These are phyloP conservation scores for Triglochin maritima DNA, from an alignment of 106 monocot genomes.

Conservation along the genomic window DNA sequence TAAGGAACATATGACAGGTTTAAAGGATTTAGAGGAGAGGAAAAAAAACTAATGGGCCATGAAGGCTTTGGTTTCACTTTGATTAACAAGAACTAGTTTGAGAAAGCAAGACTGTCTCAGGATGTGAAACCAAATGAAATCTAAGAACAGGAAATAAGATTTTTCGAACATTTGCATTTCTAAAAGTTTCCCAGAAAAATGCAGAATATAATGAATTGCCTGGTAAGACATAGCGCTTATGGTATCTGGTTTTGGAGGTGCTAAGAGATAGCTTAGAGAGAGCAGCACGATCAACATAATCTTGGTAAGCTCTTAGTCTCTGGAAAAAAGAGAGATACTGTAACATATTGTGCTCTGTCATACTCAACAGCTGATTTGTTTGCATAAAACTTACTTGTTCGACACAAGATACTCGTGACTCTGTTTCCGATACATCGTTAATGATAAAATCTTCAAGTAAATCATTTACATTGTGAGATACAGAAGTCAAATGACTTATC, in stretches of 20 bases:
- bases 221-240: slow-evolving; percentile 77
- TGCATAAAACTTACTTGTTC: slow-evolving; percentile 80
- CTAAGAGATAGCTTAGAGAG: slow-evolving; percentile 59
- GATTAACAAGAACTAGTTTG: no score
- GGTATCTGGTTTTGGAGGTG: slow-evolving; percentile 54
- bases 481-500: slow-evolving; percentile 79
- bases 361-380: no score
- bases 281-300: slow-evolving; percentile 45
- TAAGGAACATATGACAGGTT: no score
- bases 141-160: no score
- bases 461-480: slow-evolving; percentile 59
- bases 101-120: no score
- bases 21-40: no score
- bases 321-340: slow-evolving; percentile 7
- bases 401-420: slow-evolving; percentile 52
- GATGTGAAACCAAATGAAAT: no score
- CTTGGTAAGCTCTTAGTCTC: slow-evolving; percentile 64
- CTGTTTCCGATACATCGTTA: slow-evolving; percentile 33
- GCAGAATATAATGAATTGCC: slow-evolving; percentile 22
- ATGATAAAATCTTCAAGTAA: slow-evolving; percentile 51
- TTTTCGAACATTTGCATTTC: no score
- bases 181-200: no score
- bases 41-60: no score
- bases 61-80: no score
- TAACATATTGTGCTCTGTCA: no score